Base-by-base conservation (phyloP, 2,329 filamentous ascomycete species). In the Pseudocercospora ulei region DNA sequence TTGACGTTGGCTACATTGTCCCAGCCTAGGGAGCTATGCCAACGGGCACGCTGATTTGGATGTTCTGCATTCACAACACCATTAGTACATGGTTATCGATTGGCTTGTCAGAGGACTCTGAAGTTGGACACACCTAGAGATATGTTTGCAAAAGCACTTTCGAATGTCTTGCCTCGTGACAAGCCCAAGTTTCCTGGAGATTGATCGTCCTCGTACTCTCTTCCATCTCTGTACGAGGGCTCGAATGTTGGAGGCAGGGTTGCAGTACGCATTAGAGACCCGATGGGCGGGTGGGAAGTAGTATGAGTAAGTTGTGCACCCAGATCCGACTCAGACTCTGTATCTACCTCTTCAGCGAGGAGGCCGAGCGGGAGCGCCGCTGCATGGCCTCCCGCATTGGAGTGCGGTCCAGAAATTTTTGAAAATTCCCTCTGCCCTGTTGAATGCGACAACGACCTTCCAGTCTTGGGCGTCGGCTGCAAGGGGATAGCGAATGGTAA, bases 401-500 rank as follows among this genome's bases (percentile, higher is more conserved):
- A 19, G 20, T 45, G 50, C 35, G 30, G 35, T 23, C 35, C 35
- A 35, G 39, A 37, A 18, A 35, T 35, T 26, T 44, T 43, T n/a
- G 41, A 39, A 30, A 39, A 27, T 44, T 57, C 55, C 9, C 51
- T 48, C 42, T 58, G 53, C 5, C 53, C 56, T 36, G 58, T 88
- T 0, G 88, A 96, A 62, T 96, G 96, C 3, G 90, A 96, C 61
- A 95, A 85, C 4, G 90, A 98, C 27, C 90, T 79, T 54, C 93
- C 90, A 1, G 84, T 86, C 62, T 96, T 96, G 1, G 83, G 83
- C 0, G 84, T 90, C 1, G 88, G 86, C 47, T 93, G 83, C 12
- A 93, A 69, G 3, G 86, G 86, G 50, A 93, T 92, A 4, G 82
- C 73, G 55, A 93, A 93, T 1, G 85, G 83, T 38, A 93, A 82